Conservation (phyloP, 371 early-diverging fungal genomes). For the Dinochytrium kinnereticum region DNA sequence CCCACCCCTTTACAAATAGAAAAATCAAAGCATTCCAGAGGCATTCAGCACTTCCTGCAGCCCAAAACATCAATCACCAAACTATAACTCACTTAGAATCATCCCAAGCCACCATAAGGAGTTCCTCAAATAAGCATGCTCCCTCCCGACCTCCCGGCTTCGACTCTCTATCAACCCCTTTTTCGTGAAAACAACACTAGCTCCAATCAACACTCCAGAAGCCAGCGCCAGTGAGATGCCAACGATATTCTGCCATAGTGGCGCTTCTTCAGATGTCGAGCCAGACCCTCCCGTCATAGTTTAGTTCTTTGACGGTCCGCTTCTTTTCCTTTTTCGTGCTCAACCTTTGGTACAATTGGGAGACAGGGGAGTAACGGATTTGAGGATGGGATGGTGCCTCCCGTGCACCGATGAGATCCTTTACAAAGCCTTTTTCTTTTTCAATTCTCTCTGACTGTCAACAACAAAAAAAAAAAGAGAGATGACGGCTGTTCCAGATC, state of each 20-base stretch:
- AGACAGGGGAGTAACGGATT: too few relatives aligned
- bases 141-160: slow-evolving; percentile 17
- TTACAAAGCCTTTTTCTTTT: too few relatives aligned
- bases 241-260: slow-evolving; percentile 47
- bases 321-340: neutral
- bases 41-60: too few relatives aligned
- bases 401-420: too few relatives aligned
- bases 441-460: too few relatives aligned
- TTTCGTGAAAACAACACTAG: slow-evolving; percentile 92
- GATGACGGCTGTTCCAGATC: too few relatives aligned
- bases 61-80: neutral
- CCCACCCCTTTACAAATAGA: neutral
- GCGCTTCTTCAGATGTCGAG: slow-evolving; percentile 5
- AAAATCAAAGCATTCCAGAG: slow-evolving; percentile 2
- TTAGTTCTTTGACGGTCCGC: neutral
- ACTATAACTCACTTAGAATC: slow-evolving; percentile 70
- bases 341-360: too few relatives aligned
- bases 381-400: too few relatives aligned
- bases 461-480: too few relatives aligned
- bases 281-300: neutral
- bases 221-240: slow-evolving; percentile 73
- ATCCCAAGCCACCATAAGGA: slow-evolving; percentile 92
- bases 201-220: slow-evolving; percentile 88
- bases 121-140: slow-evolving; percentile 81
- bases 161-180: slow-evolving; percentile 82